These are phyloP conservation scores for Emmonsiellopsis sp. DNA, from an alignment of 2,329 filamentous ascomycete genomes.

Conservation along the genomic window DNA sequence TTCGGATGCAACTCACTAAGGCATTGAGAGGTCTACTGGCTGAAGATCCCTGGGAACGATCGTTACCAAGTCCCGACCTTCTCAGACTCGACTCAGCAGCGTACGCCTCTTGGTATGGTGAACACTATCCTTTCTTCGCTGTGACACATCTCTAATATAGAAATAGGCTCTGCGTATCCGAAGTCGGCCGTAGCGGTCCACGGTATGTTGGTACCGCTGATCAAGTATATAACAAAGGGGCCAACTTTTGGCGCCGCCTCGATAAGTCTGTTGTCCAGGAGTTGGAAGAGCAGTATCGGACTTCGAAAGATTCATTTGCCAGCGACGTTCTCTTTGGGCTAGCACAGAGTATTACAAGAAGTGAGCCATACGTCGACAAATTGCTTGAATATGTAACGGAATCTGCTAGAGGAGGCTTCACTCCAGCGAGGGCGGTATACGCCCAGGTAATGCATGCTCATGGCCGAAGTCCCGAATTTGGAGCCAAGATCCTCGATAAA, in stretches of 20 bases:
- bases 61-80: constrained; percentile 14
- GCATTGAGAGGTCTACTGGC: constrained; percentile 14
- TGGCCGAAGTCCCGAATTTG: constrained; percentile 11
- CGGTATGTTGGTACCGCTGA: constrained; percentile 16
- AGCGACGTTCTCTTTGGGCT: constrained; percentile 20
- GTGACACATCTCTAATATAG: not conserved
- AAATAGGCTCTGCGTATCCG: constrained; percentile 15
- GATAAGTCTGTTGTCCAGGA: constrained; percentile 17
- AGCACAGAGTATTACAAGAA: constrained; percentile 18
- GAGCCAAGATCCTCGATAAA: constrained; percentile 11
- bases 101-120: constrained; percentile 18
- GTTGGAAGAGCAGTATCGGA: constrained; percentile 17
- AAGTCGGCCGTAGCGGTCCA: constrained; percentile 6
- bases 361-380: constrained; percentile 14
- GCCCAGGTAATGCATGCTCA: constrained; percentile 19
- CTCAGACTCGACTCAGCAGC: constrained; percentile 12
- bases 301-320: constrained; percentile 11
- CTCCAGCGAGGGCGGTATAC: constrained; percentile 20
- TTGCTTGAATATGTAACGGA: constrained; percentile 17
- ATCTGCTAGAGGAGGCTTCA: constrained; percentile 14
- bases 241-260: constrained; percentile 20
- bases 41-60: constrained; percentile 16
- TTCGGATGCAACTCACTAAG: constrained; percentile 14
- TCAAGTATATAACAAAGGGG: constrained; percentile 20
- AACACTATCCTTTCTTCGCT: not conserved